Evolutionary conservation across 768 basidiomycete species (phyloP).

Genomic region (Rhodotorula babjevae): DNA sequence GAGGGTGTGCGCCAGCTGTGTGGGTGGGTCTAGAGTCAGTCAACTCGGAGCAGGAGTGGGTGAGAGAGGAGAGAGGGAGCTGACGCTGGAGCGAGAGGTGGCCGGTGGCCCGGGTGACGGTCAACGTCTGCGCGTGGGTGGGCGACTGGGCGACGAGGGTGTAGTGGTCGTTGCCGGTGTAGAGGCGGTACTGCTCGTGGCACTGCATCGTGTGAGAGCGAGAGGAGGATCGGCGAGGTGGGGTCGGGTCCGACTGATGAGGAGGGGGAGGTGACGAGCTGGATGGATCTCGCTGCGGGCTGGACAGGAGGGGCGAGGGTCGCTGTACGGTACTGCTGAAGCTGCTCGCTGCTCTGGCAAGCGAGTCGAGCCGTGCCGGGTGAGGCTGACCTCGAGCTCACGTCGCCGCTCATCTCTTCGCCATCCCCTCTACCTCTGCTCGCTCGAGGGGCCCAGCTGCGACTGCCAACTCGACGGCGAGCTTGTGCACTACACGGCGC

Average conservation of each 20-base stretch:
- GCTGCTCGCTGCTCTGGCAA: too few relatives aligned
- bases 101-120: constrained; percentile 47
- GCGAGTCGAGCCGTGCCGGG: too few relatives aligned
- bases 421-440: too few relatives aligned
- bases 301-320: too few relatives aligned
- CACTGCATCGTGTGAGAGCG: background rate
- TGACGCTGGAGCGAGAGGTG: constrained; percentile 48
- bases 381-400: too few relatives aligned
- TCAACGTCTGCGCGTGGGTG: constrained; percentile 43
- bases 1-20: constrained; percentile 40
- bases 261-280: background rate
- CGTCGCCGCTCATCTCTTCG: too few relatives aligned
- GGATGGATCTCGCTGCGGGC: too few relatives aligned
- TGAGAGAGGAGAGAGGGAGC: constrained; percentile 28
- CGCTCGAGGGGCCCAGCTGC: too few relatives aligned
- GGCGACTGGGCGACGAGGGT: constrained; percentile 36
- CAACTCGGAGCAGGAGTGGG: background rate
- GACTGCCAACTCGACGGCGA: too few relatives aligned
- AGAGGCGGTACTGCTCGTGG: constrained; percentile 30
- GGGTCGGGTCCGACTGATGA: background rate
- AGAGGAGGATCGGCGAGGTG: background rate
- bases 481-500: too few relatives aligned
- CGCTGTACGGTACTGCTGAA: too few relatives aligned
- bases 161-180: constrained; percentile 33
- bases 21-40: background rate